Conservation (phyloP, 2,329 filamentous ascomycete species). For the Fusarium continuum region DNA sequence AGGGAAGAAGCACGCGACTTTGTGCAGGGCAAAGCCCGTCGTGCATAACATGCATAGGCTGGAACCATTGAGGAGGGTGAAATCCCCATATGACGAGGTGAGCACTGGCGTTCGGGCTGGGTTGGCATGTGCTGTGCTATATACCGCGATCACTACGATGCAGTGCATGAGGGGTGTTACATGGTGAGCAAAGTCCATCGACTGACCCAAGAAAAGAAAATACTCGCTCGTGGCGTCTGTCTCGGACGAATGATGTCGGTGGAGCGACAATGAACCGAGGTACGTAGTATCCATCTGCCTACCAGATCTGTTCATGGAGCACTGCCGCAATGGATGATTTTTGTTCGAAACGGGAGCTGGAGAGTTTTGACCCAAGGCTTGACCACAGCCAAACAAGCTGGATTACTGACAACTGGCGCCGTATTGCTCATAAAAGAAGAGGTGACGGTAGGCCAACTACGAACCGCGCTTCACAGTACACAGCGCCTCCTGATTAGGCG, state of each 20-base stretch:
- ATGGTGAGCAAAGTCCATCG: constrained; percentile 15
- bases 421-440: constrained; percentile 6
- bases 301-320: constrained; percentile 20
- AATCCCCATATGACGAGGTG: constrained; percentile 31
- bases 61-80: constrained; percentile 17
- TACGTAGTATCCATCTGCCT: constrained; percentile 6
- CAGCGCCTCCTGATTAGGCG: constrained; percentile 18
- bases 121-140: constrained; percentile 12
- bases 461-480: constrained; percentile 3
- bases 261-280: constrained; percentile 23
- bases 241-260: constrained; percentile 33
- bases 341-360: constrained; percentile 4
- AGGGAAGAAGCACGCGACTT: constrained; percentile 38
- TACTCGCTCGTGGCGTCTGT: constrained; percentile 32
- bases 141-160: constrained; percentile 19
- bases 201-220: constrained; percentile 27
- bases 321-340: constrained; percentile 8
- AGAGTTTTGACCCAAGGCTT: constrained; percentile 15
- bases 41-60: constrained; percentile 25
- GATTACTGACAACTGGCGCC: constrained; percentile 10
- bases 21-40: constrained; percentile 30
- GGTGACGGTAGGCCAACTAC: not conserved
- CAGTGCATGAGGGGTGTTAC: constrained; percentile 30
- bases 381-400: not conserved
- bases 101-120: not conserved